Evolutionary conservation across 176 grass and related monocot species (phyloP).

Genomic region (Pharus latifolius): DNA sequence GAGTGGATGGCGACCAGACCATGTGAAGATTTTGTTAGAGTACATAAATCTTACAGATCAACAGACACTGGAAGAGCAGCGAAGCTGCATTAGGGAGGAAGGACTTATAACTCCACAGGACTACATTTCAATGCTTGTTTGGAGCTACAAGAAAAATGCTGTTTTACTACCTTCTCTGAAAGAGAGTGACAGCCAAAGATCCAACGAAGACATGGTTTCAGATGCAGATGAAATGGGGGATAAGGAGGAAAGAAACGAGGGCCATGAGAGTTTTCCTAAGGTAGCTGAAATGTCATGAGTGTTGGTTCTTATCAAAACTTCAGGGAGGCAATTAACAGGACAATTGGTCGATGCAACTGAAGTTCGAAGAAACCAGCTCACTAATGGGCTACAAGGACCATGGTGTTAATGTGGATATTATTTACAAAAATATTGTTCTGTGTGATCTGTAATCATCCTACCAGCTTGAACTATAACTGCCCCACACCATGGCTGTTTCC

Average conservation of each 20-base stretch:
- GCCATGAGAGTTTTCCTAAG: constrained; percentile 11
- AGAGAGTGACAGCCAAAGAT: constrained; percentile 22
- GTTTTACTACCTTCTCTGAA: constrained; percentile 38
- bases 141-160: constrained; percentile 97
- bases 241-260: constrained; percentile 10
- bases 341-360: background rate
- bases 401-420: background rate
- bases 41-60: constrained; percentile 76
- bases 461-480: background rate
- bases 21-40: constrained; percentile 79
- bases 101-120: constrained; percentile 87
- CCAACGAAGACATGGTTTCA: constrained; percentile 40
- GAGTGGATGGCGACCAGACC: constrained; percentile 65
- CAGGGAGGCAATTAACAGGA: background rate
- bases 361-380: background rate
- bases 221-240: constrained; percentile 34
- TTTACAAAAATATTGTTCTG: background rate
- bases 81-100: constrained; percentile 57
- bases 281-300: constrained; percentile 29
- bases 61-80: constrained; percentile 59
- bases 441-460: background rate
- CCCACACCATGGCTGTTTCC: background rate
- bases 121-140: constrained; percentile 82
- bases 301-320: background rate
- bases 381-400: background rate